phyloP scores from a whole-genome alignment of 2,329 filamentous ascomycete genomes.

The Trichoderma koningiopsis region DNA sequence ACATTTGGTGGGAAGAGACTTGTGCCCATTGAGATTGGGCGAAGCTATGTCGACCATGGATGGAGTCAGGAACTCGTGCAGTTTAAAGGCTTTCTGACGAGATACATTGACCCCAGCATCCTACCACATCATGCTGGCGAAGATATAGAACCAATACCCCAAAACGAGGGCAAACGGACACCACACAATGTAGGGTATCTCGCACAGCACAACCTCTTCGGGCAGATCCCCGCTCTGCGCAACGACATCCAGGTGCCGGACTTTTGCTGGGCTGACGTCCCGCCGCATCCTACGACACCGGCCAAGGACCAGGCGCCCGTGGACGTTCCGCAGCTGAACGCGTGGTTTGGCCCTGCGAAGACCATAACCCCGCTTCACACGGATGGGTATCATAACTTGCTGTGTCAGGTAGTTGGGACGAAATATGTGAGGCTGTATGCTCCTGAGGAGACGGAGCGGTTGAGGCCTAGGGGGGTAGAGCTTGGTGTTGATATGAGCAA shows the following conservation, averaged over 20 bases:
- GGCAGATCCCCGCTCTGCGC: constrained; percentile 75
- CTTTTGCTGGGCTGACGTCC: constrained; percentile 75
- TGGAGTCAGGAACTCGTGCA: constrained; percentile 83
- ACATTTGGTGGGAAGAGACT: constrained; percentile 78
- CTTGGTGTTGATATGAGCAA: constrained; percentile 89
- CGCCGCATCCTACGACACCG: constrained; percentile 51
- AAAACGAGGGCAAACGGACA: not conserved
- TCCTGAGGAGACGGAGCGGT: constrained; percentile 58
- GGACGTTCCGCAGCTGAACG: constrained; percentile 73
- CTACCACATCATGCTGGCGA: constrained; percentile 25
- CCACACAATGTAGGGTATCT: constrained; percentile 67
- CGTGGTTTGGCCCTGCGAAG: constrained; percentile 85
- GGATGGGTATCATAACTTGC: constrained; percentile 90
- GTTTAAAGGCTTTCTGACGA: constrained; percentile 69
- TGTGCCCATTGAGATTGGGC: constrained; percentile 82
- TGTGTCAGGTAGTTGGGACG: constrained; percentile 83
- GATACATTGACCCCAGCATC: constrained; percentile 53
- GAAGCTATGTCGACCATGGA: constrained; percentile 81
- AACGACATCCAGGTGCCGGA: constrained; percentile 80
- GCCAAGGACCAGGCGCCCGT: constrained; percentile 45
- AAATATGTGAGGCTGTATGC: constrained; percentile 93
- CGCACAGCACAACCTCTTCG: constrained; percentile 86
- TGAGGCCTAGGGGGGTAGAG: constrained; percentile 66
- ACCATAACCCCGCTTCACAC: constrained; percentile 94
- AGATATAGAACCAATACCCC: not conserved